Conservation (phyloP, 2,329 filamentous ascomycete species). For the Phialophora expanda region DNA sequence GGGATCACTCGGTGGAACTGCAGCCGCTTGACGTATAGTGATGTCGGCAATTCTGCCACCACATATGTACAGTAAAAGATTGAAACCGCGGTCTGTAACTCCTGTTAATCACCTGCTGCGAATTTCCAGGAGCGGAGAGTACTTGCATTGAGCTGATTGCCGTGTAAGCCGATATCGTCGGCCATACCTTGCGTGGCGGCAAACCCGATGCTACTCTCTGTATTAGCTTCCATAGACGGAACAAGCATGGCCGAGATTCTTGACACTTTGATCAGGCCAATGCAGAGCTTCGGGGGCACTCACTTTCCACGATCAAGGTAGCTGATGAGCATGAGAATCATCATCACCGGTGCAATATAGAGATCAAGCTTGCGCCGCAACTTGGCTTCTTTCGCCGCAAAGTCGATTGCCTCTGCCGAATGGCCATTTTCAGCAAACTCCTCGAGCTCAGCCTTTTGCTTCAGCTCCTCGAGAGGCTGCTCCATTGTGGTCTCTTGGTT, state of each 20-base stretch:
- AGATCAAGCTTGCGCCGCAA: slow-evolving; percentile 34
- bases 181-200: slow-evolving; percentile 64
- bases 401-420: slow-evolving; percentile 16
- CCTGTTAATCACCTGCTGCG: background rate
- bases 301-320: slow-evolving; percentile 78
- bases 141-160: slow-evolving; percentile 49
- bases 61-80: slow-evolving; percentile 61
- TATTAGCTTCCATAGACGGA: background rate
- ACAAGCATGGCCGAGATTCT: background rate
- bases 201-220: slow-evolving; percentile 56
- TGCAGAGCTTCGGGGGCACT: background rate
- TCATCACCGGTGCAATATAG: slow-evolving; percentile 66
- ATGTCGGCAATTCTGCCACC: slow-evolving; percentile 55
- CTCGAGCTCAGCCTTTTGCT: slow-evolving; percentile 26
- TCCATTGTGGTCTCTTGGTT: slow-evolving; percentile 15
- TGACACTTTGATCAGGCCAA: background rate
- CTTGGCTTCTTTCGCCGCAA: slow-evolving; percentile 27
- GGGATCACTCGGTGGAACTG: slow-evolving; percentile 52
- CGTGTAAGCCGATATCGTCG: slow-evolving; percentile 51
- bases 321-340: slow-evolving; percentile 79
- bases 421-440: slow-evolving; percentile 27
- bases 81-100: slow-evolving; percentile 49
- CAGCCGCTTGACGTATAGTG: slow-evolving; percentile 56
- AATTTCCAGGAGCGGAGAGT: background rate
- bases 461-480: slow-evolving; percentile 18